These are phyloP conservation scores for Allomyces arbusculus DNA, from an alignment of 192 early-diverging fungal species.

Conservation along the genomic window DNA sequence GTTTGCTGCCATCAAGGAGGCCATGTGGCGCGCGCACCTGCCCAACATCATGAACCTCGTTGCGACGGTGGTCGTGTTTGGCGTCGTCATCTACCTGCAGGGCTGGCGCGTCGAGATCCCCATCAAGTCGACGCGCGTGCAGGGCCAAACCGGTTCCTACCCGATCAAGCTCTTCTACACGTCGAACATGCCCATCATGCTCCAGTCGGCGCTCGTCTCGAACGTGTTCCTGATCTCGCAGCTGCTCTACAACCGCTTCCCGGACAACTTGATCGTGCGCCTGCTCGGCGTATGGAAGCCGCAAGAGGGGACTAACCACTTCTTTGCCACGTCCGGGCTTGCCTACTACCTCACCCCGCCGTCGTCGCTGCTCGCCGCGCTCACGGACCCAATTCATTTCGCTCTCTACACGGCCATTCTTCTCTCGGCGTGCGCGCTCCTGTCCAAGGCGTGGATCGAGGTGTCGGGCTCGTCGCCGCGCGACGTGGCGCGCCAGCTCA, in stretches of 20 bases:
- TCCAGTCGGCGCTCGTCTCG: conserved; percentile 86
- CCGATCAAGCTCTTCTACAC: conserved; percentile 99
- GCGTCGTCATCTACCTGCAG: conserved; percentile 85
- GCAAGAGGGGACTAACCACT: conserved; percentile 83
- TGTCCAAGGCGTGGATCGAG: conserved; percentile 99
- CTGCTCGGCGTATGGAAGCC: conserved; percentile 94
- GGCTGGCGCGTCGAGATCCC: conserved; percentile 99
- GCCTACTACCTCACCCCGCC: conserved; percentile 99
- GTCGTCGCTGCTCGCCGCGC: conserved; percentile 55
- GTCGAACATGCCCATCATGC: conserved; percentile 86
- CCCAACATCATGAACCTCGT: conserved; percentile 82
- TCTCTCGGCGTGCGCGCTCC: conserved; percentile 81
- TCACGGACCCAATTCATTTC: conserved; percentile 89
- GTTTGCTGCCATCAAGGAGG: conserved; percentile 89
- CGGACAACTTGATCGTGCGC: conserved; percentile 79
- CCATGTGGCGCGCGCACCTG: conserved; percentile 73
- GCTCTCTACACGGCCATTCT: conserved; percentile 82
- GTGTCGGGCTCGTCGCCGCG: conserved; percentile 92
- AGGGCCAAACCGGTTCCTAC: conserved; percentile 95
- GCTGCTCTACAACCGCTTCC: conserved; percentile 93
- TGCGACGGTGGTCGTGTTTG: conserved; percentile 72
- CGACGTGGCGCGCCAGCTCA: conserved; percentile 93
- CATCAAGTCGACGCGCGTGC: conserved; percentile 82
- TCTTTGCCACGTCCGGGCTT: conserved; percentile 77
- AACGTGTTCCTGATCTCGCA: conserved; percentile 98